Evolutionary conservation across 345 rosid species (phyloP).

Genomic region (Corchorus capsularis): DNA sequence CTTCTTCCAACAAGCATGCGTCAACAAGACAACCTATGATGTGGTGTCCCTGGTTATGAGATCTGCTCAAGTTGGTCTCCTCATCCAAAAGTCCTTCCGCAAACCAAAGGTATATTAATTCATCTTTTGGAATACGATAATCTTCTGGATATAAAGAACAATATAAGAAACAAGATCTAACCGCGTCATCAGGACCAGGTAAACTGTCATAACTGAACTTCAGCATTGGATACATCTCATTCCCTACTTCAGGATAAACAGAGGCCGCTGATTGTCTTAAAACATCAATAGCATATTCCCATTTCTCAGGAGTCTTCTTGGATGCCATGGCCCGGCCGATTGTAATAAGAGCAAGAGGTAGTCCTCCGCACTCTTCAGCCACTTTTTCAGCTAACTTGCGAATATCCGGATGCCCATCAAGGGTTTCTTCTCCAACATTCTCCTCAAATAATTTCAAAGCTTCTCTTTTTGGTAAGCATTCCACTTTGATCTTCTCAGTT

Average conservation of each 20-base stretch:
- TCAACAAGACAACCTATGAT: not conserved
- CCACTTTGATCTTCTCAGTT: constrained; percentile 10
- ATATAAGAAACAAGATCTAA: not conserved
- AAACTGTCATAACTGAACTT: constrained; percentile 5
- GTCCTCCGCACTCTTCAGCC: constrained; percentile 17
- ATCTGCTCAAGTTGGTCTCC: not conserved
- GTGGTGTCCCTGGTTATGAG: not conserved
- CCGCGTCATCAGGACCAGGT: not conserved
- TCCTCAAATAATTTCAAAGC: constrained; percentile 22
- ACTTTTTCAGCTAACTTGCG: constrained; percentile 5
- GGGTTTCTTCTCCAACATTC: constrained; percentile 8
- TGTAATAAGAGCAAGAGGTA: constrained; percentile 30
- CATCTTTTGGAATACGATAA: rapidly evolving
- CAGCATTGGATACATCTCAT: not conserved
- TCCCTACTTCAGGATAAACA: not conserved
- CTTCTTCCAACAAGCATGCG: constrained; percentile 32
- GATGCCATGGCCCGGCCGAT: constrained; percentile 16
- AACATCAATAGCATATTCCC: not conserved
- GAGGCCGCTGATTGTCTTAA: not conserved
- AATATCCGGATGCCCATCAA: not conserved
- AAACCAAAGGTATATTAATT: constrained; percentile 2
- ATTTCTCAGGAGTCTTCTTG: not conserved
- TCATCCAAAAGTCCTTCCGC: constrained; percentile 15
- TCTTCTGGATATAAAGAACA: constrained; percentile 10
- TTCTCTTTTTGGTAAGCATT: not conserved